Evolutionary conservation across 441 rosid genomes (phyloP).

Genomic region (Populus hybrid): DNA sequence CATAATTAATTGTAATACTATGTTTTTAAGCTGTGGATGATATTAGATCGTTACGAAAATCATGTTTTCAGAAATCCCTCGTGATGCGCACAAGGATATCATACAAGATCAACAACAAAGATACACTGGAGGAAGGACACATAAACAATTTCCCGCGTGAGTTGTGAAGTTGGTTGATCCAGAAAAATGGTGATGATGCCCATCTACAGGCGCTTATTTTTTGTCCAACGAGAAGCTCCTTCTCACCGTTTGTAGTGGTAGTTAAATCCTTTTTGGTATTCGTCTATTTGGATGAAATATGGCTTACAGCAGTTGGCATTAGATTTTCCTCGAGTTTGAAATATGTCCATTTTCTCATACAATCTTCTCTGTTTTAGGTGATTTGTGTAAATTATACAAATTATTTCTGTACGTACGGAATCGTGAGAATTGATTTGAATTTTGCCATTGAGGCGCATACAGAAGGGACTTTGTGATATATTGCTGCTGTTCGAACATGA

Average conservation of each 20-base stretch:
- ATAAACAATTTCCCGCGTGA: constrained; percentile 81
- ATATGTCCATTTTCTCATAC: neutral
- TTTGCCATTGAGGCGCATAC: constrained; percentile 33
- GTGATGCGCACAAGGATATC: constrained; percentile 94
- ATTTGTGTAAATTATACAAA: neutral
- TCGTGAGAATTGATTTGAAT: constrained; percentile 24
- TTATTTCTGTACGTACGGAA: constrained; percentile 34
- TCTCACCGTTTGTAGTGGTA: constrained; percentile 30
- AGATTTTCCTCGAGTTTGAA: constrained; percentile 29
- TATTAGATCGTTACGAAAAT: neutral
- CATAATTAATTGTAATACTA: neutral
- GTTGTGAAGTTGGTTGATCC: constrained; percentile 43
- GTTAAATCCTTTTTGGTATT: constrained; percentile 22
- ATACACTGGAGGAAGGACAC: constrained; percentile 89
- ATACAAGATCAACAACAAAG: constrained; percentile 71
- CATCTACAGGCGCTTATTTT: constrained; percentile 14
- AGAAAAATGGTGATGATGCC: constrained; percentile 16
- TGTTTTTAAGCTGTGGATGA: neutral
- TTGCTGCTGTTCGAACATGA: neutral
- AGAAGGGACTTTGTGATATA: neutral
- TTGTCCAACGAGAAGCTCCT: constrained; percentile 19
- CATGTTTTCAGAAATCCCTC: constrained; percentile 72
- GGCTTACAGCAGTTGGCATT: constrained; percentile 23
- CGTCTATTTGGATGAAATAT: constrained; percentile 26
- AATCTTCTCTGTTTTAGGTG: constrained; percentile 21